Evolutionary conservation across 768 basidiomycete species (phyloP).

Genomic region (Xerocomellus intermedius): DNA sequence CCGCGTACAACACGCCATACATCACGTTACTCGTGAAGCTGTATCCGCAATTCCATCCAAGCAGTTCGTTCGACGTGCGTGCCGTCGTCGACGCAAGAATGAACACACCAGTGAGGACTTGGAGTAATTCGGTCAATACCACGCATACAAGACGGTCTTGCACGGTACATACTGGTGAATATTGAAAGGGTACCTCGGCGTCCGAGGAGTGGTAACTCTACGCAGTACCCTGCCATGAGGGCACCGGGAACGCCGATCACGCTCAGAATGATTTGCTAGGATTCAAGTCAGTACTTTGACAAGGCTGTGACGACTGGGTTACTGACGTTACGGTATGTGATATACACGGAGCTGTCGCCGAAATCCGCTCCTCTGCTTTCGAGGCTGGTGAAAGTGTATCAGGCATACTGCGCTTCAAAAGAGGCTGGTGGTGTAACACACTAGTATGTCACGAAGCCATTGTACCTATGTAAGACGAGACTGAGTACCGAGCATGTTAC

Average conservation of each 20-base stretch:
- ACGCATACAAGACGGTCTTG: neutral
- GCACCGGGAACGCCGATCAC: constrained; percentile 60
- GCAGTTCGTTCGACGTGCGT: constrained; percentile 47
- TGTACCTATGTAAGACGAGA: constrained; percentile 39
- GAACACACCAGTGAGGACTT: constrained; percentile 54
- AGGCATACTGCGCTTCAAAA: neutral
- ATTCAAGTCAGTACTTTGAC: constrained; percentile 6
- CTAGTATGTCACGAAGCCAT: constrained; percentile 55
- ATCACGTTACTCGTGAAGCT: constrained; percentile 56
- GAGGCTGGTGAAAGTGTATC: constrained; percentile 41
- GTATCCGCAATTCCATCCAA: constrained; percentile 61
- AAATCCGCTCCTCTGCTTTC: constrained; percentile 64
- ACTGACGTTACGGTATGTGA: constrained; percentile 69
- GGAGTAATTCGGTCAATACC: neutral
- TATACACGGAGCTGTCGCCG: constrained; percentile 66
- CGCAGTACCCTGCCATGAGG: constrained; percentile 51
- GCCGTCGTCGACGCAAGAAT: constrained; percentile 58
- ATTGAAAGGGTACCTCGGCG: constrained; percentile 52
- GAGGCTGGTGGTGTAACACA: constrained; percentile 15
- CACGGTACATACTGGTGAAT: constrained; percentile 41
- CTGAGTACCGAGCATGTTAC: neutral
- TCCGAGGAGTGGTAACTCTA: constrained; percentile 50
- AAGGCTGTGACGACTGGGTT: neutral
- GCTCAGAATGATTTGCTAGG: constrained; percentile 54
- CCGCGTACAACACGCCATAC: constrained; percentile 48